Base-by-base conservation (phyloP, 2,329 filamentous ascomycete genomes). In the Phoma sp. region DNA sequence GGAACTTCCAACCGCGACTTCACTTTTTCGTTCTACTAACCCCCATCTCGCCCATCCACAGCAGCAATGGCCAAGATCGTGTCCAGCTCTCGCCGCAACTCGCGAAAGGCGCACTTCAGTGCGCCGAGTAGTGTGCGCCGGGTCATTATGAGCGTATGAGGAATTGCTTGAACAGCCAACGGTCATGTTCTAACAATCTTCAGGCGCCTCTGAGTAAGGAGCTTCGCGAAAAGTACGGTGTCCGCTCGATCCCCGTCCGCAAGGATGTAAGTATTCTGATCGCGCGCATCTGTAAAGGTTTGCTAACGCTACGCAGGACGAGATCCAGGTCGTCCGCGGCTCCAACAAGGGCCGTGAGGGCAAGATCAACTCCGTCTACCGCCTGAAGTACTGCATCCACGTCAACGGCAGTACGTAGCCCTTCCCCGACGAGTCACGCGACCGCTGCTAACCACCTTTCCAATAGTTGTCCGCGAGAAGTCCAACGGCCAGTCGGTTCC, bases 201-300 rank as follows among this genome's bases (percentile, higher is more conserved):
- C 66, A 74, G 70, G 73, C 73, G 64, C 73, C 72, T 53, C 62
- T 75, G 64, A 74, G 73, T 72, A 75, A 96, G 86, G 95, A 99
- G 85, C 88, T 99, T 78, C 89, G 92, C 78, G 93, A 96, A 83
- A 95, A 99, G 88, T 90, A 99, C 90, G 96, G 96, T 82, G 95
- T 97, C 86, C 69, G 89, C 61, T 71, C 70, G 80, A 96, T 97
- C 79, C 95, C 93, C 78, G 87, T 98, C 84, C 91, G 93, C 84
- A 96, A 96, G 84, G 93, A 96, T 59, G 71, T 74, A 68, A 65
- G 70, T 66, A 58, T 90, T 10, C 30, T 11, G 22, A 18, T 44
- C 39, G 8, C 42, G 18, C 43, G 38, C 56, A 13, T 22, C 37
- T 48, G 47, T 47, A 36, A 46, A 57, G 51, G 55, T 60, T 52